Percentiles rank a stretch among this genome's conserved stretches.
These are phyloP conservation scores for Leishmania guyanensis DNA, from an alignment of 208 protist genomes.

Conservation along the genomic window DNA sequence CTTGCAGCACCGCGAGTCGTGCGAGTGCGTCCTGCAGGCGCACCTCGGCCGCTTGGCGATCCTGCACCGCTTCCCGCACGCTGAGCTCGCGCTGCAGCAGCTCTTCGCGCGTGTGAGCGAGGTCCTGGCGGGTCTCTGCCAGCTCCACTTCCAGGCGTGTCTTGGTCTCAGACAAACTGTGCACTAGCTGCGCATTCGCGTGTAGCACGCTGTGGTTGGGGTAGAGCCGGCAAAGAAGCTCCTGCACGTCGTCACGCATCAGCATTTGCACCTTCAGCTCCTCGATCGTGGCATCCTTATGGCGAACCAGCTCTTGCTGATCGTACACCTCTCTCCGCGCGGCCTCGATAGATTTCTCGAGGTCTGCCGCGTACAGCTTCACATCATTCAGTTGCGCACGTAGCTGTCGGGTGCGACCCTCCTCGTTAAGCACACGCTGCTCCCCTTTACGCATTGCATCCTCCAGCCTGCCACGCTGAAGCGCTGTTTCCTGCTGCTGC, in stretches of 20 bases:
- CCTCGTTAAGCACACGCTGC: constrained; percentile 15
- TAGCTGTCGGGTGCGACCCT: constrained; percentile 15
- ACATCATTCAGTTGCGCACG: constrained; percentile 16
- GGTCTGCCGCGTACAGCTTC: constrained; percentile 15
- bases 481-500: constrained; percentile 9
- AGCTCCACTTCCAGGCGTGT: constrained; percentile 26
- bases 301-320: not conserved
- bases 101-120: constrained; percentile 27
- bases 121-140: constrained; percentile 25
- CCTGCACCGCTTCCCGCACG: constrained; percentile 41
- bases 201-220: constrained; percentile 52
- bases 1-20: constrained; percentile 23
- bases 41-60: constrained; percentile 55
- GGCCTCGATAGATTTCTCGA: constrained; percentile 25
- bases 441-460: constrained; percentile 13
- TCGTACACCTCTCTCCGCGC: constrained; percentile 19
- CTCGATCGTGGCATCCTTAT: constrained; percentile 16
- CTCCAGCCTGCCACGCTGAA: constrained; percentile 15
- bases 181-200: constrained; percentile 35
- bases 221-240: constrained; percentile 55
- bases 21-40: constrained; percentile 35
- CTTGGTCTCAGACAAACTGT: constrained; percentile 8
- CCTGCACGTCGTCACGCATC: constrained; percentile 45
- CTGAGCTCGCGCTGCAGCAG: constrained; percentile 17
- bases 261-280: constrained; percentile 42